Base-by-base conservation (phyloP, 2,329 filamentous ascomycete genomes). In the Alternaria solani region DNA sequence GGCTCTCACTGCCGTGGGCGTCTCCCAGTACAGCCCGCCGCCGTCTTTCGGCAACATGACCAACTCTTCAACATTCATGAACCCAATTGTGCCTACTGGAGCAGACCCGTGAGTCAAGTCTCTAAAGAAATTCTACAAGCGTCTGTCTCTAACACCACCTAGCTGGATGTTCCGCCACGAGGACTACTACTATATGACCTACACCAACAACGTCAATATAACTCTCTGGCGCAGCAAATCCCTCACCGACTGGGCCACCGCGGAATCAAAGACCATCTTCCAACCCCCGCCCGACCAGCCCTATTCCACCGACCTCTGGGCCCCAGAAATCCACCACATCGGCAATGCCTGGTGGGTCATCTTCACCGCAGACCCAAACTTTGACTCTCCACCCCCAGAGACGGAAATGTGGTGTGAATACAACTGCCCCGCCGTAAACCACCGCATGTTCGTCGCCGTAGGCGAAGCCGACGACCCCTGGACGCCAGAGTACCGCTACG, bases 381-480 rank as follows among this genome's bases (percentile, higher is more conserved):
- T 70, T 32, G 83, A 85, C 67, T 73, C 71, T 3, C 82, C 83
- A 1, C 79, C 82, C 0, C 82, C 82, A 0, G 78, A 82, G 57
- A 75, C 79, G 5, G 82, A 84, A 57, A 82, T 83, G 77, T 78
- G 78, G 66, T 84, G 82, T 68, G 75, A 80, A 39, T 84, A 78
- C 69, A 81, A 76, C 59, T 85, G 83, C 59, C 82, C 83, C 3
- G 83, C 83, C 1, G 80, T 85, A 14, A 76, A 83, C 61, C 83
- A 85, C 67, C 69, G 83, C 20, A 85, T 85, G 83, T 84, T 80
- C 65, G 81, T 84, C 1, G 75, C 85, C 16, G 80, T 83, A 66
- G 77, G 79, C 38, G 71, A 73, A 30, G 28, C 28, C 11, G 7
- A 75, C 75, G 2, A 64, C 81, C 82, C 0, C 85, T 82, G 83